Conservation (phyloP, 371 early-diverging fungal species). For the Lichtheimia ornata region DNA sequence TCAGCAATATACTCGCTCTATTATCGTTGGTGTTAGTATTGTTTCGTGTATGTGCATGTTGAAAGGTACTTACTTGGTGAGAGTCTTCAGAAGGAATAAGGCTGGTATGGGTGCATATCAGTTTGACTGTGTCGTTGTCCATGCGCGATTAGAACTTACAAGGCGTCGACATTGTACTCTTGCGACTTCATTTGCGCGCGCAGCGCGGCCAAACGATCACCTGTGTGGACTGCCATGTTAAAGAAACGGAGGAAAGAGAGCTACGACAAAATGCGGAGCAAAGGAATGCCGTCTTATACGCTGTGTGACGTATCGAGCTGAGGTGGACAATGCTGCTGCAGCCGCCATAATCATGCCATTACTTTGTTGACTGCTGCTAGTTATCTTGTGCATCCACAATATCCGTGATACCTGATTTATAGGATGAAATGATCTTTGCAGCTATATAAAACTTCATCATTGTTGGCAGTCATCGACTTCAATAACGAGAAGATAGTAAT, state of each 20-base stretch:
- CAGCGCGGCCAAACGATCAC: conserved; percentile 60
- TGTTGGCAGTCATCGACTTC: too few relatives aligned
- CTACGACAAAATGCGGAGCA: not conserved
- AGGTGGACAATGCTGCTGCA: too few relatives aligned
- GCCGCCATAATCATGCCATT: too few relatives aligned
- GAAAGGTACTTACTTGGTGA: conserved; percentile 73
- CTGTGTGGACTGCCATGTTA: conserved; percentile 52
- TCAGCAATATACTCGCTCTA: conserved; percentile 97
- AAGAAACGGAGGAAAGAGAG: conserved; percentile 1
- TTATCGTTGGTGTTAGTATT: not conserved
- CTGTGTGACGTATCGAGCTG: too few relatives aligned
- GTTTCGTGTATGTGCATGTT: not conserved
- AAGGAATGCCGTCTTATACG: not conserved
- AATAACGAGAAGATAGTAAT: too few relatives aligned
- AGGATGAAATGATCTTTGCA: too few relatives aligned
- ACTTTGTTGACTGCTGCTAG: too few relatives aligned
- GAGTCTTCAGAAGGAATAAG: conserved; percentile 95
- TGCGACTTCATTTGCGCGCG: conserved; percentile 71
- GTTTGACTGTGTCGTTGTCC: not conserved
- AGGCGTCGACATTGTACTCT: conserved; percentile 73
- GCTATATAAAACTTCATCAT: too few relatives aligned
- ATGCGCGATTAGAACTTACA: conserved; percentile 35
- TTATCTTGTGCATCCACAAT: too few relatives aligned
- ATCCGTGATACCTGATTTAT: too few relatives aligned
- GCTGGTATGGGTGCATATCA: conserved; percentile 29